These are phyloP conservation scores for Elongisporangium prolatum DNA, from an alignment of 352 stramenopile genomes.

Conservation along the genomic window DNA sequence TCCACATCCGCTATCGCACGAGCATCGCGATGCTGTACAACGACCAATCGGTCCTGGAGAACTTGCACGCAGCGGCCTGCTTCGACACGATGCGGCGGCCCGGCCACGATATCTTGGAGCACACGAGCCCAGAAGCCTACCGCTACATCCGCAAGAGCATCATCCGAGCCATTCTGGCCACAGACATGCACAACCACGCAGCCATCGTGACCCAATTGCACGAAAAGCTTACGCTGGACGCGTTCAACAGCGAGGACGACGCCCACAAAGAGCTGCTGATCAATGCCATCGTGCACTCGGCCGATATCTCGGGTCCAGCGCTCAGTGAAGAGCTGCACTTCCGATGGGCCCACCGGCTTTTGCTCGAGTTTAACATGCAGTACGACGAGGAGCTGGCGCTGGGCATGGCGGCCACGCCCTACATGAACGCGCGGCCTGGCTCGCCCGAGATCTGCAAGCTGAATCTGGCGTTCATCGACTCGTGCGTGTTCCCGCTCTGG, in stretches of 20 bases:
- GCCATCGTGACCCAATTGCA: constrained; percentile 66
- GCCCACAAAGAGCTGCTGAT: constrained; percentile 59
- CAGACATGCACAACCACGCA: constrained; percentile 79
- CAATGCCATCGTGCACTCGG: constrained; percentile 72
- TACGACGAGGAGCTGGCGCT: constrained; percentile 65
- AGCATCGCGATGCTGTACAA: constrained; percentile 84
- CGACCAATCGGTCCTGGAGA: constrained; percentile 86
- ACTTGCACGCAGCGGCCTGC: constrained; percentile 79
- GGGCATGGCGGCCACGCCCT: constrained; percentile 60
- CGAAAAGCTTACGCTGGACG: constrained; percentile 53
- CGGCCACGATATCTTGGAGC: constrained; percentile 63
- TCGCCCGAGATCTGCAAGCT: constrained; percentile 66
- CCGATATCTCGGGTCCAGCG: constrained; percentile 75
- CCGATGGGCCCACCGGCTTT: constrained; percentile 58
- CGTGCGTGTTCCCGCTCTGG: constrained; percentile 81
- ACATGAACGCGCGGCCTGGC: constrained; percentile 66
- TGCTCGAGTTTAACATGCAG: constrained; percentile 82
- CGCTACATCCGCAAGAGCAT: constrained; percentile 61
- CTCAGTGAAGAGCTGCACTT: constrained; percentile 47
- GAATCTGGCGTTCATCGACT: constrained; percentile 82
- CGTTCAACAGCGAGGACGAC: constrained; percentile 49
- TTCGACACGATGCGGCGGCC: constrained; percentile 75
- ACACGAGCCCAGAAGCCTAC: constrained; percentile 30
- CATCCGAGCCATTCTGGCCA: constrained; percentile 77
- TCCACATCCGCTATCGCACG: constrained; percentile 75